Base-by-base conservation (phyloP, 805 yeast genomes). In the Yamadazyma phyllophila region DNA sequence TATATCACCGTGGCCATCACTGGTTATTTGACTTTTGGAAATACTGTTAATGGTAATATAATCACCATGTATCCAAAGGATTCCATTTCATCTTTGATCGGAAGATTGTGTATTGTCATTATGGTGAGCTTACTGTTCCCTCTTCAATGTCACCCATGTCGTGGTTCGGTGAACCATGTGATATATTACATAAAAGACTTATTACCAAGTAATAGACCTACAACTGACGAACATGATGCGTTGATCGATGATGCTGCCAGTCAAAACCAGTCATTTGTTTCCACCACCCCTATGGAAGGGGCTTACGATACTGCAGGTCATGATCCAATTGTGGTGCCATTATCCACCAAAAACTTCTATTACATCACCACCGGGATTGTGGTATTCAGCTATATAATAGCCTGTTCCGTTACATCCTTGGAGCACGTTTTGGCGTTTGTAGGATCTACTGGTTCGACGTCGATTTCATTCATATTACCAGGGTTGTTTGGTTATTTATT, bases 401-500 rank as follows among this genome's bases (percentile, higher is more conserved):
- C 95, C 0, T 61, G 81, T 1, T 62, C 79, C 8, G 76, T 86
- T 8, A 67, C 73, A 1, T 83, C 88, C 0, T 80, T 86, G 57
- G 91, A 85, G 43, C 73, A 78, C 30, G 85, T 86, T 3, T 63
- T 86, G 39, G 80, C 92, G 1, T 66, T 86, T 43, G 90, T 86
- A 8, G 95, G 95, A 3, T 85, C 91, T 4, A 86, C 94, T 0
- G 95, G 95, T 0, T 86, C 91, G 4, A 87, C 91, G 0, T 71
- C 88, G 20, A 86, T 86, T 41, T 81, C 89, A 17, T 86, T 85
- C 61, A 84, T 85, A 8, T 69, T 86, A 36, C 95, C 95, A 0
- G 94, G 95, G 0, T 67, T 82, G 46, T 86, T 85, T 61, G 92
- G 92, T 0, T 85, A 67, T 59, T 76, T 81, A 59, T 61, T 80